Base-by-base conservation (phyloP, 495 filamentous ascomycete species). In the Aspergillus heteromorphus region DNA sequence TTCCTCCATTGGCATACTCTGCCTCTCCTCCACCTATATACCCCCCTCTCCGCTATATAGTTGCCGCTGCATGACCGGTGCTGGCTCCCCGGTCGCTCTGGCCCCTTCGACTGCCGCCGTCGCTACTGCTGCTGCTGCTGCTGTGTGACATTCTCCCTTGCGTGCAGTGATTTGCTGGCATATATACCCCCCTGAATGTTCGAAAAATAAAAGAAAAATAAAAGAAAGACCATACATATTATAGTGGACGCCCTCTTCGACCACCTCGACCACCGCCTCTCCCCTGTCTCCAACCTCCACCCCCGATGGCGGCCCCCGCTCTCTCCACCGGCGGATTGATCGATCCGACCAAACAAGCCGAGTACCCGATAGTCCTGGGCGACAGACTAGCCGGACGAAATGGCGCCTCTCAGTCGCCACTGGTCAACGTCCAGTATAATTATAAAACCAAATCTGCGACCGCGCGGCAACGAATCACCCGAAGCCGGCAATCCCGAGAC, bases 381-480 rank as follows among this genome's bases (percentile, higher is more conserved):
- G 72, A 78, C 30, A 57, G 66, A 42, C 57, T 78, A 20, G 61
- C 73, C 20, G 64, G 56, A n/a, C 61, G 58, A 31, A 50, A 62
- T 7, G 41, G 52, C 29, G 51, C 56, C 16, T 58, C 67, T 4
- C 40, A 59, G 19, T 60, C 69, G 38, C 49, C 55, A 19, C 64
- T 74, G 25, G 48, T 77, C 52, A 75, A 75, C 38, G 65, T 78
- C 43, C 72, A 72, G 34, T 78, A 76, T 57, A 83, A 83, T 53
- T 77, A 82, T 67, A 80, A 78, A 58, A 77, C 76, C 58, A 75
- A 78, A 43, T 68, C 78, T 30, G 65, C 72, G 17, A 69, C 69
- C 41, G 54, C 65, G 34, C 65, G 69, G 40, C 74, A 71, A 56
- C 70, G 62, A 18, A 76, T 75, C 58, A 78, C 68, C 27, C 68